These are phyloP conservation scores for Gynandropsis gynandra DNA, from an alignment of 345 rosid genomes.

Conservation along the genomic window DNA sequence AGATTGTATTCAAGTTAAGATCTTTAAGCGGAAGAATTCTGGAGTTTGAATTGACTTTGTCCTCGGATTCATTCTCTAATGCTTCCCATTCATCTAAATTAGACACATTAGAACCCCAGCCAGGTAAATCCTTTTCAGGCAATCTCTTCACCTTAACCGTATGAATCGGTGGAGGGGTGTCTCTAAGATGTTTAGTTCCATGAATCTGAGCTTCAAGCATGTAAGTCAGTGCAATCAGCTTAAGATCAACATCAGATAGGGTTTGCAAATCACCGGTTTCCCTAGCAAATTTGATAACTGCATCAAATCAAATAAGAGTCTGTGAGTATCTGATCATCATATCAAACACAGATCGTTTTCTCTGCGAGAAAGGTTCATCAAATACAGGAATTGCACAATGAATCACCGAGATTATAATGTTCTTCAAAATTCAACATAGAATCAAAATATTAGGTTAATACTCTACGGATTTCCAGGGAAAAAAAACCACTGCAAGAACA, in stretches of 20 bases:
- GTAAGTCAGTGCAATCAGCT: slow-evolving; percentile 73
- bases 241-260: slow-evolving; percentile 82
- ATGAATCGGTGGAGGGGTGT: slow-evolving; percentile 73
- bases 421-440: background rate
- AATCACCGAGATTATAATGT: background rate
- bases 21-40: slow-evolving; percentile 79
- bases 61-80: slow-evolving; percentile 46
- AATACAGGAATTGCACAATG: background rate
- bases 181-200: slow-evolving; percentile 65
- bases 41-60: slow-evolving; percentile 35
- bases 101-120: slow-evolving; percentile 93
- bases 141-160: slow-evolving; percentile 67
- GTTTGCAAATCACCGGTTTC: slow-evolving; percentile 91
- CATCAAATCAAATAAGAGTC: background rate
- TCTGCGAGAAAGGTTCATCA: background rate
- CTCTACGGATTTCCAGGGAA: background rate
- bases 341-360: background rate
- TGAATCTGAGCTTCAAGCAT: slow-evolving; percentile 77
- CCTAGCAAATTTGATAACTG: slow-evolving; percentile 75
- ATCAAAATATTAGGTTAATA: background rate
- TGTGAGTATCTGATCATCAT: background rate
- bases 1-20: slow-evolving; percentile 46
- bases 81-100: slow-evolving; percentile 96
- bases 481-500: background rate
- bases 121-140: slow-evolving; percentile 84